Percentiles rank a stretch among this genome's conserved stretches.
Conservation (phyloP, 1,284 basidiomycete genomes). For the Ganoderma lucidum region DNA sequence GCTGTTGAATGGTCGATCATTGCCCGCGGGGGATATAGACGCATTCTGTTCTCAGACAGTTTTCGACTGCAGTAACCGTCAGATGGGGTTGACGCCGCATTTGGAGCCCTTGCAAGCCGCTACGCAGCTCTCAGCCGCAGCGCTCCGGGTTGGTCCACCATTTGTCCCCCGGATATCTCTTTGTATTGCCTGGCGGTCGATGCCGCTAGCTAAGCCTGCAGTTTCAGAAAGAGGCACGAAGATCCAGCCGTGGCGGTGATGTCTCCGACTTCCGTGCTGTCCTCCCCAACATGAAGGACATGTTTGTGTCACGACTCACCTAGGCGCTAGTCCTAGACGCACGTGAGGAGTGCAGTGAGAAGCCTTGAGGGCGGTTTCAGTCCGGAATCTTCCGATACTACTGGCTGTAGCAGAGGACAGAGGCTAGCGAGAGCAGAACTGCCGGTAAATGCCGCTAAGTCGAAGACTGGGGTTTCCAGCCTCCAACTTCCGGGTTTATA, state of each 20-base stretch:
- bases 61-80: neutral
- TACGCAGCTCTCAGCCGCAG: constrained; percentile 1
- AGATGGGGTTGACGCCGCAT: neutral
- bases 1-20: neutral
- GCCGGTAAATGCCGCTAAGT: no score
- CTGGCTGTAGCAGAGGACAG: no score
- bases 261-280: neutral
- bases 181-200: neutral
- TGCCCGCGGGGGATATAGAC: neutral
- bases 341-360: no score
- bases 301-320: no score
- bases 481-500: no score
- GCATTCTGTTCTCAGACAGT: neutral
- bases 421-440: no score
- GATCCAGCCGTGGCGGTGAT: neutral
- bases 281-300: neutral
- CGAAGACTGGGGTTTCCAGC: no score
- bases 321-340: no score
- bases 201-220: neutral
- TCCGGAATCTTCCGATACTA: no score
- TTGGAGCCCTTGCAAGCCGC: neutral
- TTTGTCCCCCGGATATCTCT: neutral
- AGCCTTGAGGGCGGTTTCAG: no score
- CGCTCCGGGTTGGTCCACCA: neutral
- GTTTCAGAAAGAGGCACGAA: neutral